Evolutionary conservation across 495 filamentous ascomycete genomes (phyloP).

Genomic region (Penicillium malachiteum): DNA sequence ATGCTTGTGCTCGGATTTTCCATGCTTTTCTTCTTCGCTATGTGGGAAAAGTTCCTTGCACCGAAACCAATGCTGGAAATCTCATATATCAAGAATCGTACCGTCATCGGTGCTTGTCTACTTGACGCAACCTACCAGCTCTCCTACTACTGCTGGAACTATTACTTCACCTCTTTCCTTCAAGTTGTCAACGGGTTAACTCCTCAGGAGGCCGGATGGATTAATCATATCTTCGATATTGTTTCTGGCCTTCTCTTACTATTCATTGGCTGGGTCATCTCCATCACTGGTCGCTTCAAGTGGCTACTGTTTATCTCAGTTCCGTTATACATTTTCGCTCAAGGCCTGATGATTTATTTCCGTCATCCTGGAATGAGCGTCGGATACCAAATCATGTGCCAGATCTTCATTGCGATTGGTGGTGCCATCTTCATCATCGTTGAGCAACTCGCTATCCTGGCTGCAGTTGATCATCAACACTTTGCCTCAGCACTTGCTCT

Average conservation of each 20-base stretch:
- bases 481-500: conserved; percentile 64
- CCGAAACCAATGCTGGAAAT: conserved; percentile 51
- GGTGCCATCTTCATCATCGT: conserved; percentile 58
- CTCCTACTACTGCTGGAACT: conserved; percentile 40
- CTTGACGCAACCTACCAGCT: conserved; percentile 55
- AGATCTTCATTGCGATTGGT: conserved; percentile 68
- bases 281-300: conserved; percentile 52
- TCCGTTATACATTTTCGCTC: conserved; percentile 53
- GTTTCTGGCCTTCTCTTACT: conserved; percentile 43
- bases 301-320: conserved; percentile 53
- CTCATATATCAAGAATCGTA: conserved; percentile 45
- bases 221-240: conserved; percentile 48
- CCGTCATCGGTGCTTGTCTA: conserved; percentile 55
- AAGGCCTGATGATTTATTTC: conserved; percentile 62
- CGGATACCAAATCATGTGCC: conserved; percentile 68
- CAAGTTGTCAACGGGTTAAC: conserved; percentile 62
- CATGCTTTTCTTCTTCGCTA: conserved; percentile 50
- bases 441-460: conserved; percentile 64
- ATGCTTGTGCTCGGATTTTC: conserved; percentile 55
- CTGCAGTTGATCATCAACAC: conserved; percentile 59
- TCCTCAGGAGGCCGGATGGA: conserved; percentile 51
- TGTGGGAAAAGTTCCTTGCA: conserved; percentile 55
- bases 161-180: conserved; percentile 61
- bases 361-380: conserved; percentile 53
- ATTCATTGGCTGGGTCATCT: conserved; percentile 49